These are phyloP conservation scores for Mariannaea elegans DNA, from an alignment of 2,329 filamentous ascomycete species.

Conservation along the genomic window DNA sequence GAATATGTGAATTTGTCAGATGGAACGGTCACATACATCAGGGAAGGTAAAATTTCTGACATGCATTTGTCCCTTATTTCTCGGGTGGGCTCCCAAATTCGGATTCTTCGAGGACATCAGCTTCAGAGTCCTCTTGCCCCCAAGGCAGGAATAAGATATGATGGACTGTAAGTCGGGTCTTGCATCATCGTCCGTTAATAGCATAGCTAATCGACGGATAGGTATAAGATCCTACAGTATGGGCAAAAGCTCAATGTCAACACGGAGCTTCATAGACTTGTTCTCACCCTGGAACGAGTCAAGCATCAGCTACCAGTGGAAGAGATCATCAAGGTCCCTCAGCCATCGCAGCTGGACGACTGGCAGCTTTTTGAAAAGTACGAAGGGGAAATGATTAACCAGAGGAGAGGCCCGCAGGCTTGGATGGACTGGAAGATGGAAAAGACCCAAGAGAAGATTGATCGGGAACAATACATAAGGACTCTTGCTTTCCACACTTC, in stretches of 20 bases:
- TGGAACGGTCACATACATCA: conserved; percentile 53
- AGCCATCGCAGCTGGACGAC: conserved; percentile 65
- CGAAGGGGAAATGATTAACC: conserved; percentile 53
- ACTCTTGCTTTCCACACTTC: conserved; percentile 39
- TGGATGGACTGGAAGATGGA: conserved; percentile 54
- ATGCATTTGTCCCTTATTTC: conserved; percentile 60
- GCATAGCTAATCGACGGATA: conserved; percentile 35
- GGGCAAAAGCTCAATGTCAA: conserved; percentile 44
- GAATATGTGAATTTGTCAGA: conserved; percentile 52
- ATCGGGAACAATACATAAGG: conserved; percentile 41
- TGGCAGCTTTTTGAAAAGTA: conserved; percentile 61
- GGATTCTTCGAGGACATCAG: conserved; percentile 61
- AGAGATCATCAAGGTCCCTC: conserved; percentile 56
- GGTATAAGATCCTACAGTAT: conserved; percentile 60
- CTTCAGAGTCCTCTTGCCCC: conserved; percentile 63
- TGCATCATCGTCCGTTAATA: neutral
- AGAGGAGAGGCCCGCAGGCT: conserved; percentile 48
- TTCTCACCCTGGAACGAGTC: conserved; percentile 57
- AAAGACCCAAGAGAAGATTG: conserved; percentile 42
- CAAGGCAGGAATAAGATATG: conserved; percentile 62
- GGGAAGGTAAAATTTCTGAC: conserved; percentile 53
- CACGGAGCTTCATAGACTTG: conserved; percentile 52
- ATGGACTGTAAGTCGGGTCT: conserved; percentile 59
- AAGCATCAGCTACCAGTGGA: conserved; percentile 52
- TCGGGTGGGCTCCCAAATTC: conserved; percentile 58